Conservation (phyloP, 371 early-diverging fungal genomes). For the Mortierella sp. region DNA sequence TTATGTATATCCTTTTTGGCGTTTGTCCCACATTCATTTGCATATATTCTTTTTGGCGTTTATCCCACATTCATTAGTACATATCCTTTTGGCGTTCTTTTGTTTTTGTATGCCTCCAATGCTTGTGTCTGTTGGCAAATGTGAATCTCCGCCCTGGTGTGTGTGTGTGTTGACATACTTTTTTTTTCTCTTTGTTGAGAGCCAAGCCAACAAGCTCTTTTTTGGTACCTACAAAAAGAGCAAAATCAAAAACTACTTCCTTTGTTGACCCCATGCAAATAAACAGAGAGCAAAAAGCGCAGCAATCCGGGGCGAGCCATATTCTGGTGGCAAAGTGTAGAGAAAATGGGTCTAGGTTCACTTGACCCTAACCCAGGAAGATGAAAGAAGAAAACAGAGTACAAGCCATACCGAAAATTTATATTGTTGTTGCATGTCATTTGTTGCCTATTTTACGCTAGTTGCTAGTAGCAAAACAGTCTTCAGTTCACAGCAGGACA, state of each 20-base stretch:
- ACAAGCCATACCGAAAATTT: background rate
- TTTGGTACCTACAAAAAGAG: constrained; percentile 4
- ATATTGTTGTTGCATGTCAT: constrained; percentile 4
- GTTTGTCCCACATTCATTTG: too few relatives aligned
- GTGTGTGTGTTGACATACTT: background rate
- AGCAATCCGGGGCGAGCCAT: background rate
- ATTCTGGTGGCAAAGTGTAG: background rate
- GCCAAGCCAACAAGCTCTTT: background rate
- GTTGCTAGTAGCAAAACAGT: background rate
- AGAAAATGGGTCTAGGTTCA: background rate
- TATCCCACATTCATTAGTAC: too few relatives aligned
- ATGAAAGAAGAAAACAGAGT: background rate
- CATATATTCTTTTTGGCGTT: too few relatives aligned
- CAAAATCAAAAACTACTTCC: background rate
- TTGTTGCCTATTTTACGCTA: background rate
- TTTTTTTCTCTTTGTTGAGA: background rate
- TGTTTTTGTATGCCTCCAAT: too few relatives aligned
- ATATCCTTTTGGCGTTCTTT: too few relatives aligned
- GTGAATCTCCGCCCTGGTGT: background rate
- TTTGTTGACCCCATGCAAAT: background rate
- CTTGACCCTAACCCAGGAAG: too few relatives aligned
- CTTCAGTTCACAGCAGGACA: constrained; percentile 9
- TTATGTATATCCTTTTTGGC: too few relatives aligned
- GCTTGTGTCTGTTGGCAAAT: too few relatives aligned
- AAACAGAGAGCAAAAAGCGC: background rate